Base-by-base conservation (phyloP, 192 early-diverging fungal genomes). In the Dimargaris verticillata region DNA sequence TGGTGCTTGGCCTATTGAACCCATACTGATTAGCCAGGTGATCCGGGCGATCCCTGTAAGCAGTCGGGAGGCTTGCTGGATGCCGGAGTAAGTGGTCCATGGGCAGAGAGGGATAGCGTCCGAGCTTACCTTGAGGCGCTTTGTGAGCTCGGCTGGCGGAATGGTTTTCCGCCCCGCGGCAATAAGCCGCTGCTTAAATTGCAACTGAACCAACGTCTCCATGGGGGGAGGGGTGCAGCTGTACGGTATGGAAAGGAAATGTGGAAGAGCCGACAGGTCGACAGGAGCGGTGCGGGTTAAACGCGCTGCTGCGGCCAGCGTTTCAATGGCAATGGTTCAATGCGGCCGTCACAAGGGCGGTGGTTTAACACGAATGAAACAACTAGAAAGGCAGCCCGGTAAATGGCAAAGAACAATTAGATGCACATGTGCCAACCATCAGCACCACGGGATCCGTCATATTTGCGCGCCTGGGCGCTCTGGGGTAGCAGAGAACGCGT, bases 101-200 rank as follows among this genome's bases (percentile, higher is more conserved):
- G 18, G 22, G 18, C 49, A 47, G 28, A 44, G 43, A 5, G 46
- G 29, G 44, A 9, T 45, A 12, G 9, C 44, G 44, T 17, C 25
- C 12, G 18, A 0, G 51, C 45, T 24, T 68, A 80, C 81, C 72
- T 76, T 80, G 49, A 84, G 64, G 4, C 75, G 63, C 53, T 70
- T 74, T 24, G 74, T 61, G 5, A 84, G 60, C 43, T 84, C 82
- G 5, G 60, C 41, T 6, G 72, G 69, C 3, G 77, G 38, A 33
- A 81, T 70, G 24, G 70, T 63, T 62, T 80, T 83, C 12, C 64
- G 60, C 7, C 68, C 66, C 20, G 63, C 44, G 22, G 67, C 45
- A 15, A 78, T 66, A 11, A 80, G 62, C 43, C 70, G 58, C 41
- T 66, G 70, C 28, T 63, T 66, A 58, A 75, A 75, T 28, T 65